phyloP scores from a whole-genome alignment of 345 rosid genomes.

The Camelina laxa region DNA sequence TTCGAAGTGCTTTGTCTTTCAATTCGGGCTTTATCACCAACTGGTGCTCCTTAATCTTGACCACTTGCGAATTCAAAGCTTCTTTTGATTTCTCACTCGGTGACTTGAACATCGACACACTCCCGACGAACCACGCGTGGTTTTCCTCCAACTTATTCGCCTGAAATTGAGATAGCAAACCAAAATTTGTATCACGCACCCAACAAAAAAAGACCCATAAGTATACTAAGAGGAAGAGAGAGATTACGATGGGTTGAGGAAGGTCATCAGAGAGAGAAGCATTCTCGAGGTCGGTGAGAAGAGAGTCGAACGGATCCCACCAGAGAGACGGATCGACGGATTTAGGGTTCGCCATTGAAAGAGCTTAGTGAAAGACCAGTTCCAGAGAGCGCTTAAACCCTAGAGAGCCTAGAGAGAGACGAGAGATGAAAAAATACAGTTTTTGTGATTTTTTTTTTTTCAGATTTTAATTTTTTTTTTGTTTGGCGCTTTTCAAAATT shows the following conservation, averaged over 20 bases:
- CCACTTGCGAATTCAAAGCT: slow-evolving; percentile 62
- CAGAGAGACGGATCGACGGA: slow-evolving; percentile 71
- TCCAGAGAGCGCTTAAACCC: slow-evolving; percentile 51
- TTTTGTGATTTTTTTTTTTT: not conserved
- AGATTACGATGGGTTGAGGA: slow-evolving; percentile 56
- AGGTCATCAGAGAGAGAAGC: slow-evolving; percentile 62
- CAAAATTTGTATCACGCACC: not conserved
- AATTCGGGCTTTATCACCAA: slow-evolving; percentile 61
- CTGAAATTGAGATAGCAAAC: slow-evolving; percentile 46
- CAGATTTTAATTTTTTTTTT: slow-evolving; percentile 1
- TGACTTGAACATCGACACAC: slow-evolving; percentile 59
- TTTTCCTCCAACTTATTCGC: slow-evolving; percentile 72
- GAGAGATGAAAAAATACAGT: no score
- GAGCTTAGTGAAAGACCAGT: slow-evolving; percentile 15
- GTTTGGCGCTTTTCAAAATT: slow-evolving; percentile 29
- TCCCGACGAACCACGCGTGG: slow-evolving; percentile 71
- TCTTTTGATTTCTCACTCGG: slow-evolving; percentile 73
- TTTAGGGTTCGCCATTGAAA: slow-evolving; percentile 57
- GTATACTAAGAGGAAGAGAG: slow-evolving; percentile 8
- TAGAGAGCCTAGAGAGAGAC: slow-evolving; percentile 32
- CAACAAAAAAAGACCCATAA: not conserved
- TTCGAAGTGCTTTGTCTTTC: slow-evolving; percentile 67
- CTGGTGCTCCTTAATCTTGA: slow-evolving; percentile 65
- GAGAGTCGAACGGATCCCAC: slow-evolving; percentile 80
- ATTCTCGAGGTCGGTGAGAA: slow-evolving; percentile 71